Evolutionary conservation across 2,329 filamentous ascomycete genomes (phyloP).

Genomic region (Xylariales sp.): DNA sequence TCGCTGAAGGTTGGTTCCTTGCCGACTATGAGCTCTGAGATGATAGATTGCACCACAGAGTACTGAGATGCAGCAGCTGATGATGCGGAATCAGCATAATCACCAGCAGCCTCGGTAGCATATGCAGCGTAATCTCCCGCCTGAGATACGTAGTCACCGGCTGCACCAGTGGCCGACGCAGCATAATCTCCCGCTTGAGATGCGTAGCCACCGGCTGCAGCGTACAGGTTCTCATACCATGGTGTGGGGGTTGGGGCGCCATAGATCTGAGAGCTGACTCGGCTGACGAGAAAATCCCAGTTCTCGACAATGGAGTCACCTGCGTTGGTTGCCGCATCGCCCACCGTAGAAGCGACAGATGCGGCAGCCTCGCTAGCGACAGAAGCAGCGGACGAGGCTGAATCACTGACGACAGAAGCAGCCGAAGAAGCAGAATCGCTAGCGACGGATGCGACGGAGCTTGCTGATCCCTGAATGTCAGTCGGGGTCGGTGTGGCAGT

Average conservation of each 20-base stretch:
- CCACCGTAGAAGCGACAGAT: conserved; percentile 40
- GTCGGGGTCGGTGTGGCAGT: conserved; percentile 58
- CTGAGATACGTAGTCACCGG: conserved; percentile 21
- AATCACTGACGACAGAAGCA: conserved; percentile 43
- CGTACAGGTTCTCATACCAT: conserved; percentile 45
- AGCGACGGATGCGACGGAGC: conserved; percentile 41
- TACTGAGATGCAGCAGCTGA: conserved; percentile 61
- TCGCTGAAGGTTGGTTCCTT: conserved; percentile 80
- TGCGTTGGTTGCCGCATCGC: conserved; percentile 38
- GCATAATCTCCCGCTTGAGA: conserved; percentile 26
- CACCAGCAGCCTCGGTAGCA: conserved; percentile 35
- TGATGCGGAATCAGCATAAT: conserved; percentile 59
- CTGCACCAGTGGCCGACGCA: conserved; percentile 13
- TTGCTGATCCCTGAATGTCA: conserved; percentile 44
- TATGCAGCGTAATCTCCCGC: conserved; percentile 28
- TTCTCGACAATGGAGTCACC: conserved; percentile 40
- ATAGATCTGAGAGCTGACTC: conserved; percentile 66
- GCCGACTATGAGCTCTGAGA: conserved; percentile 71
- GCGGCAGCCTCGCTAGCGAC: conserved; percentile 45
- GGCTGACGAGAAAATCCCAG: conserved; percentile 60
- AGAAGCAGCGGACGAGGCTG: conserved; percentile 38
- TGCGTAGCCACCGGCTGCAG: conserved; percentile 47
- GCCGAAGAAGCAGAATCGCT: conserved; percentile 40
- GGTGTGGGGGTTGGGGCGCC: conserved; percentile 58
- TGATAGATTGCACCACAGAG: conserved; percentile 62